A percentile compares a stretch with the other conserved stretches of the same genome.
These are phyloP conservation scores for Bocquillonia castaneifolia DNA, from an alignment of 441 rosid genomes.

Conservation along the genomic window DNA sequence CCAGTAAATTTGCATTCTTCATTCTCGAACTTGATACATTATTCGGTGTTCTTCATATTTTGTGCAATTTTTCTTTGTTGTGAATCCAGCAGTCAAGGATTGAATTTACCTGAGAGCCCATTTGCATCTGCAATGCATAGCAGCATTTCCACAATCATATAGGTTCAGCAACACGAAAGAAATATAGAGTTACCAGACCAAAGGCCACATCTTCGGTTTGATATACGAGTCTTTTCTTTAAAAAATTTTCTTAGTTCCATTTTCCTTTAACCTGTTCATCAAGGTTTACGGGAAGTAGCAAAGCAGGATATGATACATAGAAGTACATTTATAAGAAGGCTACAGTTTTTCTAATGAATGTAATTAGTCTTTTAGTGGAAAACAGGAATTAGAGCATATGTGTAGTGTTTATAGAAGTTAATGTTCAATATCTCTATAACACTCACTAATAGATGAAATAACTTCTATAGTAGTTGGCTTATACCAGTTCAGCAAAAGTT, in stretches of 20 bases:
- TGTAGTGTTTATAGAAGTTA: slow-evolving; percentile 22
- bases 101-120: slow-evolving; percentile 56
- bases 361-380: slow-evolving; percentile 24
- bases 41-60: not conserved
- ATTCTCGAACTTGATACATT: not conserved
- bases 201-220: slow-evolving; percentile 20
- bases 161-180: slow-evolving; percentile 36
- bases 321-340: slow-evolving; percentile 27
- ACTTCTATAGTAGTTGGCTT: slow-evolving; percentile 19
- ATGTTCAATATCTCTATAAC: slow-evolving; percentile 28
- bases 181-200: slow-evolving; percentile 30
- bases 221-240: slow-evolving; percentile 11
- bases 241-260: not conserved
- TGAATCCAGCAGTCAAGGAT: slow-evolving; percentile 42
- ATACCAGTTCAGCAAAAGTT: slow-evolving; percentile 18
- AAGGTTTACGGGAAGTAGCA: slow-evolving; percentile 29
- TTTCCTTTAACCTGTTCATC: not conserved
- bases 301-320: slow-evolving; percentile 34
- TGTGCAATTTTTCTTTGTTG: not conserved
- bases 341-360: slow-evolving; percentile 25
- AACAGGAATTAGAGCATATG: slow-evolving; percentile 20
- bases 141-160: slow-evolving; percentile 39
- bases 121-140: slow-evolving; percentile 40
- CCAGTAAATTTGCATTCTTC: not conserved
- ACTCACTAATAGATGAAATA: slow-evolving; percentile 25